These are phyloP conservation scores for Aspergillus nidulans DNA, from an alignment of 495 filamentous ascomycete genomes.

Conservation along the genomic window DNA sequence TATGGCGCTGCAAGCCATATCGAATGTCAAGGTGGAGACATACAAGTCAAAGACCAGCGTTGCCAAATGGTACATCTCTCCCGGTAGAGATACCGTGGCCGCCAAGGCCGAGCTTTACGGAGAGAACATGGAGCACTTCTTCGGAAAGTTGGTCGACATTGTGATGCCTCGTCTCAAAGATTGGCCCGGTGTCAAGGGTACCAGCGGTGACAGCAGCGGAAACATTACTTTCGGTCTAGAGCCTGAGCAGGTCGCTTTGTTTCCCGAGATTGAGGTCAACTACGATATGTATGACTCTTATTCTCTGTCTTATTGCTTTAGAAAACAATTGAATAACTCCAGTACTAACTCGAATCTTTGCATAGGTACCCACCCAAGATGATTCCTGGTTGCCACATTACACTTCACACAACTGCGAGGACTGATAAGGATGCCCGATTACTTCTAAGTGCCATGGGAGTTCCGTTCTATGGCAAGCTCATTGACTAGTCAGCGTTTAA, in stretches of 20 bases:
- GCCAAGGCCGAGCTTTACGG: constrained; percentile 69
- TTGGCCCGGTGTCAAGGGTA: constrained; percentile 76
- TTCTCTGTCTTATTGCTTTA: not conserved
- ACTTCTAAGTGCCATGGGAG: constrained; percentile 72
- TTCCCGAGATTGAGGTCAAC: constrained; percentile 91
- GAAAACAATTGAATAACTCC: not conserved
- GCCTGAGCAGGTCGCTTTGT: constrained; percentile 66
- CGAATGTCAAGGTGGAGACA: constrained; percentile 66
- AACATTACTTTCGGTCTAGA: constrained; percentile 79
- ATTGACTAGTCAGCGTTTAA: constrained; percentile 37
- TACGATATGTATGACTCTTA: constrained; percentile 70
- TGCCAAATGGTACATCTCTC: constrained; percentile 57
- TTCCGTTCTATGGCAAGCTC: constrained; percentile 75
- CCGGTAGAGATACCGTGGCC: constrained; percentile 45
- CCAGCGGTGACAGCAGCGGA: constrained; percentile 74
- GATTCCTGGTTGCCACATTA: constrained; percentile 87
- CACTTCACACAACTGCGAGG: constrained; percentile 79
- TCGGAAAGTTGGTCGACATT: constrained; percentile 78
- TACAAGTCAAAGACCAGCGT: constrained; percentile 66
- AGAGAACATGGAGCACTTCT: constrained; percentile 81
- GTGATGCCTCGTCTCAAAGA: constrained; percentile 95
- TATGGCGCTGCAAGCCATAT: constrained; percentile 80
- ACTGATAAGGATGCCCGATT: constrained; percentile 89
- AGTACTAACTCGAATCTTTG: not conserved
- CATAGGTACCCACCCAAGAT: constrained; percentile 77